These are phyloP conservation scores for Clitopilus passeckerianus DNA, from an alignment of 768 basidiomycete species.

Conservation along the genomic window DNA sequence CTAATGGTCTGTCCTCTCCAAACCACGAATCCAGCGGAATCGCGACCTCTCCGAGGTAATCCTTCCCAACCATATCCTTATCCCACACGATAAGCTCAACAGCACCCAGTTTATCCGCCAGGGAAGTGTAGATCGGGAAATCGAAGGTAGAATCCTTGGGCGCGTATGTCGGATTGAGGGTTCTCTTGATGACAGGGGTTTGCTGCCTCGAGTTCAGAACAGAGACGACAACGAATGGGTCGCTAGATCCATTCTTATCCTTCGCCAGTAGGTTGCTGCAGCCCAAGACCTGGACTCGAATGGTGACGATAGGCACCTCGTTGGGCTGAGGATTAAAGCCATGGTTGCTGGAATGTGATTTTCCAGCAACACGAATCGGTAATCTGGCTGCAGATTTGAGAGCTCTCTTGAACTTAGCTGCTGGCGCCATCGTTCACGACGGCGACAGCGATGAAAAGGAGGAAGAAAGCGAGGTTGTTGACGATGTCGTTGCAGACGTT, in stretches of 20 bases:
- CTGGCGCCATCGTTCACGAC: slow-evolving; percentile 25
- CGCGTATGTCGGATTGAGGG: slow-evolving; percentile 59
- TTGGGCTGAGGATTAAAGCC: slow-evolving; percentile 42
- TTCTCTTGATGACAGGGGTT: slow-evolving; percentile 75
- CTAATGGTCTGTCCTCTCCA: slow-evolving; percentile 32
- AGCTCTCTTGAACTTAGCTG: slow-evolving; percentile 51
- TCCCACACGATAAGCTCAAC: slow-evolving; percentile 93
- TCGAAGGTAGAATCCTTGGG: slow-evolving; percentile 82
- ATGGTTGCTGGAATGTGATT: slow-evolving; percentile 22
- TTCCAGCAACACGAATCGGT: slow-evolving; percentile 40
- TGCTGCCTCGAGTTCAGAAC: slow-evolving; percentile 53
- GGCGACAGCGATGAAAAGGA: background rate
- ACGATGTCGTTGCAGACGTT: background rate
- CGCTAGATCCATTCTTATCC: slow-evolving; percentile 65
- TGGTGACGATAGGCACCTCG: slow-evolving; percentile 61
- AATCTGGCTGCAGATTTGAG: slow-evolving; percentile 56
- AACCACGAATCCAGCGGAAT: slow-evolving; percentile 86
- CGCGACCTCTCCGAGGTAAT: slow-evolving; percentile 88
- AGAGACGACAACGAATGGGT: slow-evolving; percentile 66
- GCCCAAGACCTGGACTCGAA: slow-evolving; percentile 64
- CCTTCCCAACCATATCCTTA: slow-evolving; percentile 84
- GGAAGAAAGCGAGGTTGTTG: background rate
- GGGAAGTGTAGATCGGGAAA: slow-evolving; percentile 77
- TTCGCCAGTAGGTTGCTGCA: slow-evolving; percentile 60
- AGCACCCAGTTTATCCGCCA: slow-evolving; percentile 66